Evolutionary conservation across 225 moss, liverwort and hornwort species (phyloP).

Genomic region (Rhytidiadelphus loreus): DNA sequence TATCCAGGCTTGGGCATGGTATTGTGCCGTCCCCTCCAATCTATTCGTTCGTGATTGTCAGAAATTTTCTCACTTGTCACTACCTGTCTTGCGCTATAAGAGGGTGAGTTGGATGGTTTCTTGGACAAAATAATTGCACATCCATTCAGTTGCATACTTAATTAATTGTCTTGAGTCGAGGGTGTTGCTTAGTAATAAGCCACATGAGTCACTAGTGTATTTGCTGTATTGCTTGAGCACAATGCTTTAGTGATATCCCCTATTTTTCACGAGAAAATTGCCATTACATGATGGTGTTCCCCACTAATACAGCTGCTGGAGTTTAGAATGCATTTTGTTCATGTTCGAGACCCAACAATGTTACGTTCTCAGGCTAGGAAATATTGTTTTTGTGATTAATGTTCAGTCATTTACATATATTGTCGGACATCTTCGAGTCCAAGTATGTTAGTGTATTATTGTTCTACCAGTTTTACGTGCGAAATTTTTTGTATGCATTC

Average conservation of each 20-base stretch:
- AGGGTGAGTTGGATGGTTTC: background rate
- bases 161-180: background rate
- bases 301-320: background rate
- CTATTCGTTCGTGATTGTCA: background rate
- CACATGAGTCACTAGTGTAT: background rate
- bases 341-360: background rate
- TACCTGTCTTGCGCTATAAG: background rate
- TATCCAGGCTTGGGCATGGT: constrained; percentile 33
- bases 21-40: background rate
- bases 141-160: background rate
- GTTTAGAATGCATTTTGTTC: background rate
- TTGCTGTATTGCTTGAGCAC: background rate
- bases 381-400: background rate
- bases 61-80: background rate
- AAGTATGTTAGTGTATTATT: background rate
- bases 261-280: background rate
- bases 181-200: background rate
- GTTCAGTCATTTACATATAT: background rate
- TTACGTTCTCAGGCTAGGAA: background rate
- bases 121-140: background rate
- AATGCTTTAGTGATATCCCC: background rate
- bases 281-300: background rate
- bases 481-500: background rate
- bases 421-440: background rate
- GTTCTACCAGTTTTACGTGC: background rate